phyloP scores from a whole-genome alignment of 2,329 filamentous ascomycete genomes.

The Fusarium virguliforme region DNA sequence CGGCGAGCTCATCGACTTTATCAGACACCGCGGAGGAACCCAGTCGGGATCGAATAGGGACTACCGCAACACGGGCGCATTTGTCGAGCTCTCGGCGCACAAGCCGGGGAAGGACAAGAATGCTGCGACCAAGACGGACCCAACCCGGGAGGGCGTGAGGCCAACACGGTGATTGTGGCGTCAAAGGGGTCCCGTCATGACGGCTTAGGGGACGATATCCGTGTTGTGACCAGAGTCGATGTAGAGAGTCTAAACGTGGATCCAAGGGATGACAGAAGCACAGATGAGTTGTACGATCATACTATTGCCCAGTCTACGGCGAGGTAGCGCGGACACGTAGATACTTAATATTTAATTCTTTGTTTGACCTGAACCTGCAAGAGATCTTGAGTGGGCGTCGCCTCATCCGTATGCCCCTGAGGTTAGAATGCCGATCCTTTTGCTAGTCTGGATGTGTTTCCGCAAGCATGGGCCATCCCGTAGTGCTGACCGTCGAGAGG shows the following conservation, averaged over 20 bases:
- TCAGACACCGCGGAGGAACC: slow-evolving; percentile 38
- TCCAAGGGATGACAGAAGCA: slow-evolving; percentile 23
- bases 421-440: too few relatives aligned
- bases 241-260: slow-evolving; percentile 32
- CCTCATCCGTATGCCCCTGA: too few relatives aligned
- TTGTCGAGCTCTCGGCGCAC: slow-evolving; percentile 24
- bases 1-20: slow-evolving; percentile 57
- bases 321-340: background rate
- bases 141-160: background rate
- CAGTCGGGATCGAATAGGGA: background rate
- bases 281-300: slow-evolving; percentile 29
- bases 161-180: slow-evolving; percentile 20
- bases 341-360: too few relatives aligned
- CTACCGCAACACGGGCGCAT: slow-evolving; percentile 2
- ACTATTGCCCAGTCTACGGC: background rate
- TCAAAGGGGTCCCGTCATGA: background rate
- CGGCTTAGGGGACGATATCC: slow-evolving; percentile 22
- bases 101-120: slow-evolving; percentile 4
- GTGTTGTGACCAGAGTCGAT: slow-evolving; percentile 32
- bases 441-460: too few relatives aligned
- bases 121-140: background rate
- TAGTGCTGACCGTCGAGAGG: too few relatives aligned
- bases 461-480: too few relatives aligned
- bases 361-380: too few relatives aligned
- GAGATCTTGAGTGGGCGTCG: too few relatives aligned